Evolutionary conservation across 2,329 filamentous ascomycete genomes (phyloP).

Genomic region (Apiospora arundinis): DNA sequence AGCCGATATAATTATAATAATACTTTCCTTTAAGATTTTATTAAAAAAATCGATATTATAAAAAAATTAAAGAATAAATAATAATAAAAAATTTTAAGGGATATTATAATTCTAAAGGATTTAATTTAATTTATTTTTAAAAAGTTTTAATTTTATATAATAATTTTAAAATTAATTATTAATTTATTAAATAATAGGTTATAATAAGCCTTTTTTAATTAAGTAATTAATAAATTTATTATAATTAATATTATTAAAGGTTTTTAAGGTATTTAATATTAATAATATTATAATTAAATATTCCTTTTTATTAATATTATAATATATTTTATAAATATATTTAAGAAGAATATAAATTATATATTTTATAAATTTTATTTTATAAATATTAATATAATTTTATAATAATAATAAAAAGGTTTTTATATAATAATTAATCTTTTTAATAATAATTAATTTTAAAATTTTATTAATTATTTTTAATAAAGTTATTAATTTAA

Average conservation of each 20-base stretch:
- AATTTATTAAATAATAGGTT: not conserved
- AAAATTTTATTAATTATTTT: not conserved
- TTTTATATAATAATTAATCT: not conserved
- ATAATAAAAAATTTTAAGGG: not conserved
- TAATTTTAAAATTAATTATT: not conserved
- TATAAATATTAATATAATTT: not conserved
- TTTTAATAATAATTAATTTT: not conserved
- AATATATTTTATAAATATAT: not conserved
- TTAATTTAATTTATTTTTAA: not conserved
- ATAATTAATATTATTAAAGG: not conserved
- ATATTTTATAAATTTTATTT: not conserved
- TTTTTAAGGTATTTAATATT: not conserved
- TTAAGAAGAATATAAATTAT: not conserved
- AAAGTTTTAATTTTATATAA: not conserved
- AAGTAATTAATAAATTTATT: not conserved
- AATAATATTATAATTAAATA: not conserved
- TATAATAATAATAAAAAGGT: not conserved
- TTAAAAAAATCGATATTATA: not conserved
- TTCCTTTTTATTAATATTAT: too few species aligned
- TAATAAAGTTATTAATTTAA: not conserved
- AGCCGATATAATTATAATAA: not conserved
- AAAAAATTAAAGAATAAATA: not conserved
- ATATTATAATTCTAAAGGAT: not conserved
- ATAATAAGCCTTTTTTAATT: not conserved
- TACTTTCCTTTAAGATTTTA: not conserved